Conservation (phyloP, 2,329 filamentous ascomycete species). For the Fusarium temperatum region DNA sequence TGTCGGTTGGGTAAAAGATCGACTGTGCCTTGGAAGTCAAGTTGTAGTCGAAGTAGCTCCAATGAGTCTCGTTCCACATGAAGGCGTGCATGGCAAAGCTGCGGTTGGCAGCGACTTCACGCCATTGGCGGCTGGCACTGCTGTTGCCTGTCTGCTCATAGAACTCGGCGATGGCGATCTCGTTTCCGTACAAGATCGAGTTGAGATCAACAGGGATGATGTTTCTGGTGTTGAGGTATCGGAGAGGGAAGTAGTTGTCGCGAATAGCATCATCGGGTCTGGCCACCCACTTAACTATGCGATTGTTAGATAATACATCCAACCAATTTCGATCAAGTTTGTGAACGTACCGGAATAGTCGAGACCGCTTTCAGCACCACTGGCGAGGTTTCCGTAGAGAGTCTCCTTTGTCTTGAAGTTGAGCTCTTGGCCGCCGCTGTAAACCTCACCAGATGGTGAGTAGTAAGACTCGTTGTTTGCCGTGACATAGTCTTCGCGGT, state of each 20-base stretch:
- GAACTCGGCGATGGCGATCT: conserved; percentile 66
- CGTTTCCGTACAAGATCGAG: conserved; percentile 73
- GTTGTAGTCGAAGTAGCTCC: conserved; percentile 76
- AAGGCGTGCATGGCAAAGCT: conserved; percentile 70
- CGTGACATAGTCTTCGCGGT: conserved; percentile 70
- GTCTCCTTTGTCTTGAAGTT: conserved; percentile 60
- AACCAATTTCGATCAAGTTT: not conserved
- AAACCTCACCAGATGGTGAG: conserved; percentile 65
- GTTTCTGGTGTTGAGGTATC: conserved; percentile 67
- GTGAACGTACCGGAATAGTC: conserved; percentile 60
- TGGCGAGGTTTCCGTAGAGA: conserved; percentile 70
- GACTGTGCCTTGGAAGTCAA: conserved; percentile 65
- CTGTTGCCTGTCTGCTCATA: conserved; percentile 60
- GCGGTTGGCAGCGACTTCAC: conserved; percentile 58
- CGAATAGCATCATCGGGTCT: conserved; percentile 65
- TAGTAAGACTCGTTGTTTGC: conserved; percentile 74
- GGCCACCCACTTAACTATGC: conserved; percentile 62
- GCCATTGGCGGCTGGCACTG: conserved; percentile 60
- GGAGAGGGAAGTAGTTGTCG: conserved; percentile 71
- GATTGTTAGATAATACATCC: not conserved
- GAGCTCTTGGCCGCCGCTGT: conserved; percentile 60
- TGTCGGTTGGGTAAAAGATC: conserved; percentile 61
- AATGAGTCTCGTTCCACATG: conserved; percentile 71
- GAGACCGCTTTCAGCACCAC: conserved; percentile 72
- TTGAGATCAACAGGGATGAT: conserved; percentile 73